phyloP scores from a whole-genome alignment of 2,329 filamentous ascomycete species.

The Cladosporium sp. region DNA sequence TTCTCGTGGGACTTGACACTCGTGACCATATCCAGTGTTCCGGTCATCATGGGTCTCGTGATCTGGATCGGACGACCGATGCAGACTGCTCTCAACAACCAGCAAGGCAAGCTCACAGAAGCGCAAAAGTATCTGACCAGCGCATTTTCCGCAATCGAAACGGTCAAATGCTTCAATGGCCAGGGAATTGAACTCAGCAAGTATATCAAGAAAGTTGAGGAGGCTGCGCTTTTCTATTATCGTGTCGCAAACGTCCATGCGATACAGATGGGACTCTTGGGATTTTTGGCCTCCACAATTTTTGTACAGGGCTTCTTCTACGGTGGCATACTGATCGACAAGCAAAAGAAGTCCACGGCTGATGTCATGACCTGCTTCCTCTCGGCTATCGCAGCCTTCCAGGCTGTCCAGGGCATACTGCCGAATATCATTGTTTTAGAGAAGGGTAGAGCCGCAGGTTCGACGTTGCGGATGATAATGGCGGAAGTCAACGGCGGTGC shows the following conservation, averaged over 20 bases:
- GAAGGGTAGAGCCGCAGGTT: conserved; percentile 72
- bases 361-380: conserved; percentile 82
- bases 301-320: conserved; percentile 93
- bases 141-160: conserved; percentile 70
- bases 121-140: conserved; percentile 70
- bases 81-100: conserved; percentile 61
- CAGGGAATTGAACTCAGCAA: conserved; percentile 64
- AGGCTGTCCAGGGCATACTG: conserved; percentile 68
- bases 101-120: conserved; percentile 62
- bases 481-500: conserved; percentile 30
- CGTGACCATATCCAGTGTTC: conserved; percentile 69
- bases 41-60: conserved; percentile 61
- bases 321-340: conserved; percentile 64
- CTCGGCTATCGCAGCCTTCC: conserved; percentile 69
- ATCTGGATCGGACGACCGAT: conserved; percentile 58
- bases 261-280: conserved; percentile 67
- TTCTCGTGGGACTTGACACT: conserved; percentile 82
- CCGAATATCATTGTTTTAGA: conserved; percentile 73
- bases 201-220: conserved; percentile 56
- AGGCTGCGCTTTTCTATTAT: conserved; percentile 60
- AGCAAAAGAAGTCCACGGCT: conserved; percentile 56
- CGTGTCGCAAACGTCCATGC: conserved; percentile 66
- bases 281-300: conserved; percentile 69
- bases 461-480: conserved; percentile 52
- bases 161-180: conserved; percentile 82